Evolutionary conservation across 305 asterid species (phyloP), one percentile per base, ranked within the genome.

Genomic region (Fraxinus floribunda): DNA sequence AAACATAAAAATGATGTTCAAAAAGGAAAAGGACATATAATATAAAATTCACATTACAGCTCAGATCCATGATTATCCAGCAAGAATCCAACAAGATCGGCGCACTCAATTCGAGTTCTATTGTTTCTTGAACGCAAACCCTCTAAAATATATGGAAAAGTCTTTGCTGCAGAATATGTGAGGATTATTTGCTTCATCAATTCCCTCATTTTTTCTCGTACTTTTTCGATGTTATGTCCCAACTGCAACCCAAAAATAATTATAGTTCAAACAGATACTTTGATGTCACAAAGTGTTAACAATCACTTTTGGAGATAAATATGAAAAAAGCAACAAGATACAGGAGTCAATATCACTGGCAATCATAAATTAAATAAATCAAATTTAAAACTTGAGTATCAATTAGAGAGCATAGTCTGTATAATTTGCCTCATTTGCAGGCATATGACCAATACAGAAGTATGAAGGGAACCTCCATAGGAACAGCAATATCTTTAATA

Each of bases 81-180:
- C 80, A 97, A 90, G 90, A 90, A 95, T 84, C 99, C 97, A 89
- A 97, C 94, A 85, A 89, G 96, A 83, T 97, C 98, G 20, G 92
- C 98, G 86, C 97, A 92, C 79, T 97, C 99, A 74, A 97, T 93
- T 84, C 98, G 91, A 36, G 99, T 92, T 78, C 97, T 88, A 86
- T 89, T 97, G 90, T 93, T 97, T 87, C 99, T 90, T 46, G 99
- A 97, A 38, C 98, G 97, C 85, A 97, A 89, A 71, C 98, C 99
- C 88, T 97, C 99, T 89, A 95, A 91, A 89, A 95, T 83, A 84
- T 88, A 97, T 26, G 97, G 99, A 87, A 97, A 95, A n/a, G 97
- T 92, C 88, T 95, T 97, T 70, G 97, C 88, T 2, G 98, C 97
- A 76, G 98, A 93, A 89, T 95, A 93, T 18, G 91, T 77, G 62